Base-by-base conservation (phyloP, 2,329 filamentous ascomycete genomes). In the Xylaria sp. region DNA sequence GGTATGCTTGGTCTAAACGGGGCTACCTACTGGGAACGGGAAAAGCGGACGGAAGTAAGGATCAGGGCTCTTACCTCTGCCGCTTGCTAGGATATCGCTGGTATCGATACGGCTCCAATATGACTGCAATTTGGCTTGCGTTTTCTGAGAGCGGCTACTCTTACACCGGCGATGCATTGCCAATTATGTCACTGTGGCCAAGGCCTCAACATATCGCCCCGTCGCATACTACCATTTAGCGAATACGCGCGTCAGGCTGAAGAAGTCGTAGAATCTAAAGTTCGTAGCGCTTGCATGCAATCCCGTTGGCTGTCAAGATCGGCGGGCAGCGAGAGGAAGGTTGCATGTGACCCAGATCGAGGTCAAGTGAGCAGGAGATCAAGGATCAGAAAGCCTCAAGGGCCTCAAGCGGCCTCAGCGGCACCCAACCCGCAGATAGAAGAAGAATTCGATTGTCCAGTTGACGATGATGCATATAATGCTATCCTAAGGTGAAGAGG, bases 281-380 rank as follows among this genome's bases (percentile, higher is more conserved):
- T 24, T 53, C 34, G 48, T 39, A 32, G 51, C 55, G 63, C 45
- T 59, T 67, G 56, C 45, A n/a, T 50, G 58, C 39, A 47, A 24
- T 64, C 45, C 61, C 12, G 64, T 63, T 67, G 67, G 67, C 19
- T 55, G 30, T 64, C n/a, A 14, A 63, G 30, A 27, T 42, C 24
- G 24, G 62, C 47, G 61, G 57, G 39, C 54, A 60, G 58, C 39
- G 45, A 59, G 50, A 59, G 50, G 21, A 24, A 39, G 58, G 60
- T 70, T 48, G 60, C 68, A 72, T 72, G 70, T 72, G 70, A 70
- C 48, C 53, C n/a, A 60, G 39, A 70, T 54, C 48, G 27, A 64
- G 55, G 56, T 64, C 57, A 42, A 61, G 53, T 64, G 63, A 64
- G 66, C 63, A 70, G 45, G 58, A 45, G 64, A 62, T 56, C 69